phyloP scores from a whole-genome alignment of 2,329 filamentous ascomycete species.

The Cadophora luteo-olivacea region DNA sequence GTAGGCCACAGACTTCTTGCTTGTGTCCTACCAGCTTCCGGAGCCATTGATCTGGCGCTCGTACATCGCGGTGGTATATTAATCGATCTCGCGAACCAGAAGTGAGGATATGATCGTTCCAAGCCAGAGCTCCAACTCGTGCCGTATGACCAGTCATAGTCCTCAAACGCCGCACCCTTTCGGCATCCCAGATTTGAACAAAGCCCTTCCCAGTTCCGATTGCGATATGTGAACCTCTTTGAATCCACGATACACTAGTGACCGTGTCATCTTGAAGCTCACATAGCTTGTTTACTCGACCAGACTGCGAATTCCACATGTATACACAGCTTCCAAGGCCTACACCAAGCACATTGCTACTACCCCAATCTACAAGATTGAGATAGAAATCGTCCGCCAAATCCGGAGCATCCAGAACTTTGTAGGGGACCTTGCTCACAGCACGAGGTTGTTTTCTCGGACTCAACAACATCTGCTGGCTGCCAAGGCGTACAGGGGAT shows the following conservation, averaged over 20 bases:
- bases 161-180: slow-evolving; percentile 80
- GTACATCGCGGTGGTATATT: slow-evolving; percentile 95
- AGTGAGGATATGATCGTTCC: slow-evolving; percentile 97
- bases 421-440: slow-evolving; percentile 96
- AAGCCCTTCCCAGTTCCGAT: slow-evolving; percentile 94
- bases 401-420: slow-evolving; percentile 95
- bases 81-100: slow-evolving; percentile 92
- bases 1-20: slow-evolving; percentile 95
- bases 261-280: slow-evolving; percentile 92
- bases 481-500: slow-evolving; percentile 90
- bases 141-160: slow-evolving; percentile 98
- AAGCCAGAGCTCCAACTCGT: slow-evolving; percentile 90
- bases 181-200: slow-evolving; percentile 97
- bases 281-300: slow-evolving; percentile 91
- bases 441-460: slow-evolving; percentile 87
- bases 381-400: slow-evolving; percentile 97
- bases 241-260: slow-evolving; percentile 98
- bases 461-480: slow-evolving; percentile 90
- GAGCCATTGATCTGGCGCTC: slow-evolving; percentile 88
- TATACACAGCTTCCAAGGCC: slow-evolving; percentile 93
- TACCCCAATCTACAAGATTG: slow-evolving; percentile 97
- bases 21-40: slow-evolving; percentile 91
- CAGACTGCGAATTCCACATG: slow-evolving; percentile 95
- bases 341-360: slow-evolving; percentile 91
- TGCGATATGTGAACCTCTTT: slow-evolving; percentile 92